A percentile compares a stretch with the other conserved stretches of the same genome.
Evolutionary conservation across 768 basidiomycete genomes (phyloP).

Genomic region (Amanita molliuscula): DNA sequence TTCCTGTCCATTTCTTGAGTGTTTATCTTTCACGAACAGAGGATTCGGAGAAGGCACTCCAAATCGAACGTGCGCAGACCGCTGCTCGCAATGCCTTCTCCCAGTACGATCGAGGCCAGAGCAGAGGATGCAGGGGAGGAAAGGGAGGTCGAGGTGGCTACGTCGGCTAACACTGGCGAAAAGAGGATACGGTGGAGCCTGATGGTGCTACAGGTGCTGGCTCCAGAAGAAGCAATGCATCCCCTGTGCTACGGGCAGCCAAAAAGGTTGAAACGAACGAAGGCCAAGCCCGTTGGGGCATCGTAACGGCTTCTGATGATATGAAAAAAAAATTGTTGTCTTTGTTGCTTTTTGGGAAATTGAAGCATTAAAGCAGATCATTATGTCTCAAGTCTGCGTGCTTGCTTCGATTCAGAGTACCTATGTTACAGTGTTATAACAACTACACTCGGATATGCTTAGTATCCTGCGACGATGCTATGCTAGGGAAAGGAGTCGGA

Average conservation of each 20-base stretch:
- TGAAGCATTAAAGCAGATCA: too few relatives aligned
- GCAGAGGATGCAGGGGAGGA: constrained; percentile 16
- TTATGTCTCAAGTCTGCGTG: too few relatives aligned
- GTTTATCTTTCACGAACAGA: constrained; percentile 27
- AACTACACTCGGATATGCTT: too few relatives aligned
- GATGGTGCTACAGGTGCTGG: constrained; percentile 69
- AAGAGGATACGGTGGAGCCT: constrained; percentile 77
- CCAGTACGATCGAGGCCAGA: constrained; percentile 16
- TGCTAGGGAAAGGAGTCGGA: too few relatives aligned
- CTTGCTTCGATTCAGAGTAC: too few relatives aligned
- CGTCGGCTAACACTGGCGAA: constrained; percentile 45
- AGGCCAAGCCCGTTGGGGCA: constrained; percentile 10
- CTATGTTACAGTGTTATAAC: too few relatives aligned
- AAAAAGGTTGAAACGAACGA: constrained; percentile 38
- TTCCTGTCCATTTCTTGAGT: neutral
- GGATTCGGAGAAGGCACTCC: constrained; percentile 63
- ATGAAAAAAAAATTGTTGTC: neutral
- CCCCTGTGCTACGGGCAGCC: constrained; percentile 32
- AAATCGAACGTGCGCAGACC: constrained; percentile 61
- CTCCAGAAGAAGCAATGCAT: constrained; percentile 50
- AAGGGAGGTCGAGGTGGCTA: constrained; percentile 23
- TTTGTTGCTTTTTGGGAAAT: too few relatives aligned
- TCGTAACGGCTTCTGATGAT: neutral
- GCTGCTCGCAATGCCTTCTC: constrained; percentile 46
- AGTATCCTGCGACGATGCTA: too few relatives aligned